Evolutionary conservation across 169 alveolate species (phyloP), one percentile per base, ranked within the genome.

Genomic region (Plasmodium coatneyi): DNA sequence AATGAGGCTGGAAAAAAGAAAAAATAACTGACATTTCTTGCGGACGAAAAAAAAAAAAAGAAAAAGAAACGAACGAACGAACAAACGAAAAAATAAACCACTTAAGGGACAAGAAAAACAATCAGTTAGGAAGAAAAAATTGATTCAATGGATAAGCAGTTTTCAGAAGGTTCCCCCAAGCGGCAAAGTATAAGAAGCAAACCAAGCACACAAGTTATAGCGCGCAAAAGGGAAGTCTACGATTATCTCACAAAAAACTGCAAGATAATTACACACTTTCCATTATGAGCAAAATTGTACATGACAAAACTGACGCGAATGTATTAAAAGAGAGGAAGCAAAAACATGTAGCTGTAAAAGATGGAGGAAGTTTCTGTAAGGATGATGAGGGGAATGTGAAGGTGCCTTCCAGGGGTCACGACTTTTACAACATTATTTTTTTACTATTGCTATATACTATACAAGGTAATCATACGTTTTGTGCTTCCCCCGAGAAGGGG

Each of bases 381-480:
- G 80, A 43, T 43, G 41, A 66, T 43, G 41, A 66, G 36, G 84
- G 46, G 36, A 71, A 84, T 6, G 54, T 49, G 25, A 84, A 84
- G 34, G 78, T 74, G 60, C 28, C 84, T 16, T 16, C 52, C n/a
- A 46, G 46, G 41, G 80, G 80, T 16, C 49, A 74, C 16, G 96
- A 94, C 34, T 94, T 70, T 72, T 74, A 92, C 34, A 95, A 95
- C 79, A 83, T 95, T 25, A 70, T 95, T 9, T 95, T 92, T 70
- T 80, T 95, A 74, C 19, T 95, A 10, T 41, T 71, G 78, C 82
- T 84, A 49, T 84, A 84, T 43, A 84, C 93, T 3, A 84, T 84
- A 84, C 93, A 84, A 84, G 93, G 93, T 84, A 84, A 72, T 39
- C 76, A 19, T 72, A 22, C 28, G 19, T 19, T 49, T 1, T 19